Evolutionary conservation across 2,329 filamentous ascomycete species (phyloP).

Genomic region (Trichophaea hybrida): DNA sequence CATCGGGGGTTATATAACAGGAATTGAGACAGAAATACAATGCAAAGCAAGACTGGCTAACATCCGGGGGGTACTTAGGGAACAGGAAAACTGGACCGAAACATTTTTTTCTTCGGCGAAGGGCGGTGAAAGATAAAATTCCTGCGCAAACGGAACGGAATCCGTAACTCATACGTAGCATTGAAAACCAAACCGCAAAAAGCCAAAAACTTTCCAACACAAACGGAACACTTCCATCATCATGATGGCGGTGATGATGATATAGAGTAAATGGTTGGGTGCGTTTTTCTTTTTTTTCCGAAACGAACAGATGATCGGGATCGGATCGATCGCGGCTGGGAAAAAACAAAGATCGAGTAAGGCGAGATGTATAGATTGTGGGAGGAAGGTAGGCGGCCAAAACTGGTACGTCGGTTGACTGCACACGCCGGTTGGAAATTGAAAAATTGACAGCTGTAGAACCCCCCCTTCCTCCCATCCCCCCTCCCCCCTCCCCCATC

Average conservation of each 20-base stretch:
- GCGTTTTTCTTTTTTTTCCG: neutral
- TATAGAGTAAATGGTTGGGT: neutral
- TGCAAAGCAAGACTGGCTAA: too few relatives aligned
- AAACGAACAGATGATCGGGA: neutral
- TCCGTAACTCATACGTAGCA: neutral
- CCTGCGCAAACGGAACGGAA: neutral
- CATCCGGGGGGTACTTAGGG: too few relatives aligned
- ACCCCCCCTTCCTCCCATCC: too few relatives aligned
- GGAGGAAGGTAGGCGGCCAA: neutral
- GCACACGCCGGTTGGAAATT: too few relatives aligned
- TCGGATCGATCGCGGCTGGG: neutral
- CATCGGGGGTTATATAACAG: too few relatives aligned
- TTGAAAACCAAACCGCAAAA: neutral
- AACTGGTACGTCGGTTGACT: neutral
- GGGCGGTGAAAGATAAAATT: neutral
- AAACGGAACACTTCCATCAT: neutral
- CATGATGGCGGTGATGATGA: neutral
- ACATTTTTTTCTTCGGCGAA: too few relatives aligned
- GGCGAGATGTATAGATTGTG: neutral
- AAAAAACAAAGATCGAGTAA: neutral
- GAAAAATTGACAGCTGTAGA: too few relatives aligned
- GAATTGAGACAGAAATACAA: too few relatives aligned
- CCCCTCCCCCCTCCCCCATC: too few relatives aligned
- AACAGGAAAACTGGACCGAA: too few relatives aligned
- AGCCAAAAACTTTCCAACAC: neutral